Conservation (phyloP, 1,139 yeast genomes). For the Scheffersomyces quercinus region DNA sequence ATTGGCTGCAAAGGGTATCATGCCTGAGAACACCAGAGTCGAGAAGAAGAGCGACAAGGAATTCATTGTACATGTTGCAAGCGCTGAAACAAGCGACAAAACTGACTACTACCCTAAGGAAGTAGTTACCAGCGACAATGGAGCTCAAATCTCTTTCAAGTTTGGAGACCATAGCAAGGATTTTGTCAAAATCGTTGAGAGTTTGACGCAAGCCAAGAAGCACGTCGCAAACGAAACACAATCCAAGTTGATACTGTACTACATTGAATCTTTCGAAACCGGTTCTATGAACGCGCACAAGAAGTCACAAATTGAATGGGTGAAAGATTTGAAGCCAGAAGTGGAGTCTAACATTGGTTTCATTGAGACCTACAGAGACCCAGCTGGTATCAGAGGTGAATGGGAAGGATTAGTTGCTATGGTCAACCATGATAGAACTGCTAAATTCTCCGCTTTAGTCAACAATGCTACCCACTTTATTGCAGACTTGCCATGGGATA, state of each 20-base stretch:
- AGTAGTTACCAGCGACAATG: conserved; percentile 22
- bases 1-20: conserved; percentile 59
- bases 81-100: conserved; percentile 47
- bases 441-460: conserved; percentile 72
- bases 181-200: conserved; percentile 57
- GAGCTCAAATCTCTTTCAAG: conserved; percentile 47
- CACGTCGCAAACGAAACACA: conserved; percentile 77
- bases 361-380: conserved; percentile 90
- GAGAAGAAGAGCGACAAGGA: conserved; percentile 45
- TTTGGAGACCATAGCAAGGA: conserved; percentile 79
- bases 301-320: conserved; percentile 84
- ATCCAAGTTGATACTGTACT: conserved; percentile 59
- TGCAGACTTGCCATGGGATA: conserved; percentile 72
- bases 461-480: conserved; percentile 65
- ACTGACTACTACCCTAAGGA: conserved; percentile 42
- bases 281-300: conserved; percentile 88
- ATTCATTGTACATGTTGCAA: conserved; percentile 63
- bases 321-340: conserved; percentile 77
- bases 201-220: conserved; percentile 57
- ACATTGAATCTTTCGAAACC: conserved; percentile 69
- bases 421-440: conserved; percentile 85
- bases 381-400: conserved; percentile 89
- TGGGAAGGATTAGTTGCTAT: conserved; percentile 95
- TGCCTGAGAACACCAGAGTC: conserved; percentile 84
- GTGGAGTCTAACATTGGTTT: conserved; percentile 89